Base-by-base conservation (phyloP, 495 filamentous ascomycete genomes). In the Hamigera avellanea region DNA sequence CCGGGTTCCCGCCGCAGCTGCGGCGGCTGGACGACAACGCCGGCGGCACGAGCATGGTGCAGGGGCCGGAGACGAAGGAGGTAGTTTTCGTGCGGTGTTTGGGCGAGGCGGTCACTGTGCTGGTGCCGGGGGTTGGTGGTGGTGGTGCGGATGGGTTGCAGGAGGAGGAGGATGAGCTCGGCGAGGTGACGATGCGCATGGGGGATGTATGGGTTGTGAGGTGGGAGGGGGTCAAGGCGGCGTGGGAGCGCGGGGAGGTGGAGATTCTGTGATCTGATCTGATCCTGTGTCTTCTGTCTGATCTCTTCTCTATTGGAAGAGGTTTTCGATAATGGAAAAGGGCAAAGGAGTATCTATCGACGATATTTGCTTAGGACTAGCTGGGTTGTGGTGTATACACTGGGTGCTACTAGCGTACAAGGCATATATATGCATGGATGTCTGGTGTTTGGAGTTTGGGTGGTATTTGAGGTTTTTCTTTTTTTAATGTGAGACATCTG, bases 1-100 rank as follows among this genome's bases (percentile, higher is more conserved):
- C 66, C 0, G 70, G 77, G 17, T 98, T 98, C 44, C 88, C 91
- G 18, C 56, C 72, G 25, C 58, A 70, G 26, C 52, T 96, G 52
- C 76, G 83, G 52, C 71, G 82, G 49, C 61, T 98, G 35, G 87
- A 96, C 66, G 93, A 98, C 62, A 83, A 82, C 34, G 75, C 80
- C 0, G 89, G 85, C 1, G 86, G 86, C 1, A 80, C 86, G 38
- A 85, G 75, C 60, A 98, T 98, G 91, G 74, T 98, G 15, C 84
- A 93, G 43, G 66, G 70, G 1, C 91, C 91, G 6, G 93, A 96
- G 60, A 54, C 71, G 35, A 78, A 86, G 28, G 67, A 72, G 27
- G 86, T 83, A 13, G 86, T 95, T 9, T 94, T 98, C 61, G 79
- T 85, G 27, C 64, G 89, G 41, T 75, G 81, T 44, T 59, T 95